Base-by-base conservation (phyloP, 192 early-diverging fungal genomes). In the Backusella tuberculispora region DNA sequence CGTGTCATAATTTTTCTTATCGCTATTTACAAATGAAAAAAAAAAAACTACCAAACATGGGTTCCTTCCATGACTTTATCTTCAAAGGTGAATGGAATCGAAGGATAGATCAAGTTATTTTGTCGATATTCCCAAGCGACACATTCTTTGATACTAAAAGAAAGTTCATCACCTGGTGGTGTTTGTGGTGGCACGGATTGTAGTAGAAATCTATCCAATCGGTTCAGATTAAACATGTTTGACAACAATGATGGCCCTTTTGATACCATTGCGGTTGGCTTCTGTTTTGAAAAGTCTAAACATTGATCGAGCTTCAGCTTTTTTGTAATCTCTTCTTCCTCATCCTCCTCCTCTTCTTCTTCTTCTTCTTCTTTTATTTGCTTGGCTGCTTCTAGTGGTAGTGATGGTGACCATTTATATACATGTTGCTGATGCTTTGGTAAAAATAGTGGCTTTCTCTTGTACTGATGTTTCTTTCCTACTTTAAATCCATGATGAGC, bases 71-170 rank as follows among this genome's bases (percentile, higher is more conserved):
- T 34, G 29, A 34, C 29, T 34, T 34, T 34, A 34, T 34, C 29
- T 1, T 34, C 29, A 34, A 34, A 34, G 2, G 29, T 34, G 29
- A 34, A 34, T 34, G 29, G 29, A 34, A 34, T 34, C 29, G 45
- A 46, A 46, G 45, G 45, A 46, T 46, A 14, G 3, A 46, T 14
- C 10, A 46, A 4, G 66, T 67, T 67, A 5, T 67, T 37, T n/a
- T 34, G 29, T 34, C 37, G 66, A 15, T 67, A 40, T 44, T 67
- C 66, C 66, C 66, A 67, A 67, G 37, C 17, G 17, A 67, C 4
- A 19, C 66, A 67, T 10, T 67, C 66, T n/a, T 41, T 34, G n/a
- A 67, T 17, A 19, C 66, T 67, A 19, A n/a, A 19, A n/a, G 66
- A 67, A 67, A 67, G 29, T 6, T 19, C 41, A 42, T 43, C 41